Percentiles rank a stretch among this genome's conserved stretches.
These are phyloP conservation scores for Alternaria novae-zelandiae DNA, from an alignment of 2,329 filamentous ascomycete species.

Conservation along the genomic window DNA sequence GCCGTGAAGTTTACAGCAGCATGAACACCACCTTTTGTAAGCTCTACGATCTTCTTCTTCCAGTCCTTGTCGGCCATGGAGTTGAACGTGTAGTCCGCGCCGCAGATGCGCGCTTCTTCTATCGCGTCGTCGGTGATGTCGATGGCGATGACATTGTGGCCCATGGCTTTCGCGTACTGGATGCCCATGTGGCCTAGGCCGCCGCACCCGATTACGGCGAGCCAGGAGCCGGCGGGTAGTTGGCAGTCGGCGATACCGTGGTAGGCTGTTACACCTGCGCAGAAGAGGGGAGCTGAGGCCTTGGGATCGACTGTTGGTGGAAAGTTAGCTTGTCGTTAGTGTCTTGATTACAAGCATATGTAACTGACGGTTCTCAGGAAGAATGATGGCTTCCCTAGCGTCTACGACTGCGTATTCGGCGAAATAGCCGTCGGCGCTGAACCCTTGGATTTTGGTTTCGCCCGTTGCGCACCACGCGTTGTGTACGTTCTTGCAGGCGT, in stretches of 20 bases:
- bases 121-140: conserved; percentile 38
- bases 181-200: conserved; percentile 43
- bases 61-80: conserved; percentile 36
- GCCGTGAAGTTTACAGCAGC: conserved; percentile 43
- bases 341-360: background rate
- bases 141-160: conserved; percentile 39
- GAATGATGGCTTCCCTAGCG: conserved; percentile 35
- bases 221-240: conserved; percentile 36
- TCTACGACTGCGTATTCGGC: conserved; percentile 41
- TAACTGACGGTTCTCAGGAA: conserved; percentile 33
- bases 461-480: conserved; percentile 39
- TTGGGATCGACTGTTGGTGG: conserved; percentile 31
- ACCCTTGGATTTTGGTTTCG: conserved; percentile 41
- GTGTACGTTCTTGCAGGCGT: conserved; percentile 36
- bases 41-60: conserved; percentile 36
- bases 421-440: conserved; percentile 37
- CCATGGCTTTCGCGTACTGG: conserved; percentile 44
- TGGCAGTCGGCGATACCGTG: conserved; percentile 39
- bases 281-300: conserved; percentile 37
- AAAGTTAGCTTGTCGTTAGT: no score
- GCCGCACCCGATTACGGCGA: conserved; percentile 39
- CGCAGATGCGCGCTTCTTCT: conserved; percentile 39
- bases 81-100: conserved; percentile 42
- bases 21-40: conserved; percentile 38
- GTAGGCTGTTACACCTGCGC: conserved; percentile 40